Evolutionary conservation across 2,329 filamentous ascomycete genomes (phyloP).

Genomic region (Clarireedia sp.): DNA sequence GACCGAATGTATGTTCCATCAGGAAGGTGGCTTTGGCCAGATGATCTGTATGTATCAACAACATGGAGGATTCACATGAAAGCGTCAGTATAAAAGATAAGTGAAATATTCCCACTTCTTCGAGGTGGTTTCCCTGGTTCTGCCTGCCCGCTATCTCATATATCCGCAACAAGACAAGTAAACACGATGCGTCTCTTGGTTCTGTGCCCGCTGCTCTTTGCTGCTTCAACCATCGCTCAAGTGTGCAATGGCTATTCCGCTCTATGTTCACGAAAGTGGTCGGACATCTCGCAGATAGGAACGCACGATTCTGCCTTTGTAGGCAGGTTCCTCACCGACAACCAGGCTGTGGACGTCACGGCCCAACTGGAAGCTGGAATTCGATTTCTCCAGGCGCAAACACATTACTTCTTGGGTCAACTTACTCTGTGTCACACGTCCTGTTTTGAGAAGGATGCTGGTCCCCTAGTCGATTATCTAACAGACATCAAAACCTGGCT

Average conservation of each 20-base stretch:
- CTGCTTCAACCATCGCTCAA: not conserved
- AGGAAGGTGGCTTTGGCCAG: no score
- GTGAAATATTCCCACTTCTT: no score
- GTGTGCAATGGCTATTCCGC: constrained; percentile 62
- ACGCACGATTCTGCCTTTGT: constrained; percentile 50
- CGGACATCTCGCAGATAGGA: constrained; percentile 67
- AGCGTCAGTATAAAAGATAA: no score
- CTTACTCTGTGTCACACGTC: constrained; percentile 25
- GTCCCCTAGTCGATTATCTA: constrained; percentile 47
- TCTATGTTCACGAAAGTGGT: constrained; percentile 65
- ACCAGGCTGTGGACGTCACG: constrained; percentile 52
- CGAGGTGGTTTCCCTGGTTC: not conserved
- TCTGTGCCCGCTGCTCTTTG: not conserved
- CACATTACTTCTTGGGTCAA: constrained; percentile 14
- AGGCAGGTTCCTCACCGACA: constrained; percentile 30
- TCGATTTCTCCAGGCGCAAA: constrained; percentile 57
- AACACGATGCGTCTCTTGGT: constrained; percentile 1
- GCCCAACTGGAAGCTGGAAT: constrained; percentile 54
- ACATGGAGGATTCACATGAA: no score
- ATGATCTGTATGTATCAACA: no score
- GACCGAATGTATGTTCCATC: no score
- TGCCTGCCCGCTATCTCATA: not conserved
- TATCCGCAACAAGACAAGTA: not conserved
- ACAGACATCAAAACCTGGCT: constrained; percentile 51
- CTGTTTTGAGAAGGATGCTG: constrained; percentile 37